A percentile compares a stretch with the other conserved stretches of the same genome.
Evolutionary conservation across 2,329 filamentous ascomycete species (phyloP).

Genomic region (Trichoderma harzianum): DNA sequence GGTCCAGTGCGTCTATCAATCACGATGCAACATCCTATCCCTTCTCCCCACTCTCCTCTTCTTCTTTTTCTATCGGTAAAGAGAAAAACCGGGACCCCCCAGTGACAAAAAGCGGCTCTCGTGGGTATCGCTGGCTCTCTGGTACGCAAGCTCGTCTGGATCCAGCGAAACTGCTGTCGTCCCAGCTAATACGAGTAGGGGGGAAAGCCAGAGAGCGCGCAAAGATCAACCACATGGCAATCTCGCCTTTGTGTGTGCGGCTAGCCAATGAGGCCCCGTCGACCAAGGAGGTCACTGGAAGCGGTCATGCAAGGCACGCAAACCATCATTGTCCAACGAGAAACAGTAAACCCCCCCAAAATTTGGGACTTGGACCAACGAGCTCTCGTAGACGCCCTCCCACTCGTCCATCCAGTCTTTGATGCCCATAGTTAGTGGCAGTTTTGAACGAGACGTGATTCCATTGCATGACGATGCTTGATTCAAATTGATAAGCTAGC

Average conservation of each 20-base stretch:
- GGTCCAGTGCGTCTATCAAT: background rate
- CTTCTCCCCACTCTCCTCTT: background rate
- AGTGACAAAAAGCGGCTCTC: background rate
- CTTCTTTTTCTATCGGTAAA: background rate
- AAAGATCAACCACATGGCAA: slow-evolving; percentile 15
- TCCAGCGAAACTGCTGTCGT: background rate
- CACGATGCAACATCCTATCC: background rate
- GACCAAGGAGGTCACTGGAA: background rate
- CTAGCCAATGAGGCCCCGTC: slow-evolving; percentile 4
- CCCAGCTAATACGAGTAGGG: background rate
- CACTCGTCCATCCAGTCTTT: background rate
- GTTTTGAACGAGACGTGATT: background rate
- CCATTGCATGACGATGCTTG: background rate
- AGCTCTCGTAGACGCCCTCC: slow-evolving; percentile 5
- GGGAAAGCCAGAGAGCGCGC: background rate
- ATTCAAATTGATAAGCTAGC: background rate
- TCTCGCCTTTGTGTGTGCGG: background rate
- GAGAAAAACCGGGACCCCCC: background rate
- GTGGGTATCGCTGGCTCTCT: background rate
- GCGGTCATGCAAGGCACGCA: slow-evolving; percentile 19
- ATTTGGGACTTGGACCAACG: background rate
- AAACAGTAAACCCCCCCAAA: background rate
- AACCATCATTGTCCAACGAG: background rate
- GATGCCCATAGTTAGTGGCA: background rate
- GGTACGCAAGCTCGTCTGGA: background rate